phyloP scores from a whole-genome alignment of 225 moss, liverwort and hornwort species.

The Asterella californica region DNA sequence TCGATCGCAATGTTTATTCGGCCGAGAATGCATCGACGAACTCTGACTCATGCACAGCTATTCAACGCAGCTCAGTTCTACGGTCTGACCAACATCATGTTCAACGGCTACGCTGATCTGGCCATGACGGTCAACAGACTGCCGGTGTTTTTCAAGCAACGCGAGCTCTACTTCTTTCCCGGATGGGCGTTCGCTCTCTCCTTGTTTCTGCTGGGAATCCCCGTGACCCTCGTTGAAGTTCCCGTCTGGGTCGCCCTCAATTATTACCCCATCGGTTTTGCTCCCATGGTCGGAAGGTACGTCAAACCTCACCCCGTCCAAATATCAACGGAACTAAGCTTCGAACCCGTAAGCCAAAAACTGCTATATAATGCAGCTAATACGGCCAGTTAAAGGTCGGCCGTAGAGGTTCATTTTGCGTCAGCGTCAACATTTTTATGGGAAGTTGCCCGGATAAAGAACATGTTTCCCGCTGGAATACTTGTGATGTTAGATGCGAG shows the following conservation, averaged over 20 bases:
- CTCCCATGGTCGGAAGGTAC: conserved; percentile 38
- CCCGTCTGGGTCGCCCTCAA: conserved; percentile 15
- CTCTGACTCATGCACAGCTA: conserved; percentile 35
- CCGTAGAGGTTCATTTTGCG: too few relatives aligned
- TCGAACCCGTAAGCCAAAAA: too few relatives aligned
- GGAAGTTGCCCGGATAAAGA: too few relatives aligned
- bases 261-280: conserved; percentile 28
- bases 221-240: conserved; percentile 54
- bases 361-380: too few relatives aligned
- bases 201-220: conserved; percentile 56
- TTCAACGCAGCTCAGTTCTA: conserved; percentile 69
- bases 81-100: conserved; percentile 56
- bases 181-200: conserved; percentile 59
- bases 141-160: conserved; percentile 68
- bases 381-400: too few relatives aligned
- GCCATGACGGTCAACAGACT: conserved; percentile 58
- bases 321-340: too few relatives aligned
- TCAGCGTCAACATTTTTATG: too few relatives aligned
- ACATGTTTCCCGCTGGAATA: too few relatives aligned
- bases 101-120: conserved; percentile 77
- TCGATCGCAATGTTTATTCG: conserved; percentile 63
- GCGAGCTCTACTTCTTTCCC: conserved; percentile 61
- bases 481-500: too few relatives aligned
- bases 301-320: too few relatives aligned
- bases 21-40: conserved; percentile 41